These are phyloP conservation scores for Amphirosellinia nigrospora DNA, from an alignment of 495 filamentous ascomycete genomes.

Conservation along the genomic window DNA sequence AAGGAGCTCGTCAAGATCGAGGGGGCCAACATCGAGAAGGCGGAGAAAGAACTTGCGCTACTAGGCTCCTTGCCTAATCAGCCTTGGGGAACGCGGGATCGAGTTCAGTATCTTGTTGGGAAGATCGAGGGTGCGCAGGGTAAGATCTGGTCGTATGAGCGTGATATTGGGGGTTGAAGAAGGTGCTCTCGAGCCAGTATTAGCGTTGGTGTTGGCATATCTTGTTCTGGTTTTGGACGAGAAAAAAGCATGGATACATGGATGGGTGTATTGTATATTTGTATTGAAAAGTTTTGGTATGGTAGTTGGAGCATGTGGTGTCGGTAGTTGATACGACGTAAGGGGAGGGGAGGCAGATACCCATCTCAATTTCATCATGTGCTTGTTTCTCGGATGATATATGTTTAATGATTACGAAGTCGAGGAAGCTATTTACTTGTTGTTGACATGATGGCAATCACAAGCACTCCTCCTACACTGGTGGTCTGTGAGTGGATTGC, in stretches of 20 bases:
- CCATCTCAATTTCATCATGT: conserved; percentile 19
- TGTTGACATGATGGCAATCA: neutral
- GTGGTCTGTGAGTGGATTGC: too few species aligned
- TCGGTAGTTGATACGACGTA: neutral
- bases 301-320: neutral
- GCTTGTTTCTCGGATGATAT: neutral
- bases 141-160: conserved; percentile 78
- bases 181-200: conserved; percentile 47
- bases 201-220: too few species aligned
- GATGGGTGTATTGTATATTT: neutral
- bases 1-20: conserved; percentile 72
- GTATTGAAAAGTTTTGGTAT: too few species aligned
- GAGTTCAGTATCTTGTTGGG: conserved; percentile 72
- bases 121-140: conserved; percentile 75
- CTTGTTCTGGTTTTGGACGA: too few species aligned
- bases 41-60: conserved; percentile 75
- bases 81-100: conserved; percentile 63
- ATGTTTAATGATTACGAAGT: neutral
- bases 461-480: neutral
- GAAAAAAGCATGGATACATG: too few species aligned
- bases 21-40: conserved; percentile 75
- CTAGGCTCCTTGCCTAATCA: conserved; percentile 66
- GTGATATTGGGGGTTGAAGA: conserved; percentile 74
- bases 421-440: neutral
- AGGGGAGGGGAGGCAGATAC: neutral